Evolutionary conservation across 352 stramenopile genomes (phyloP).

Genomic region (Phytopythium boreale): DNA sequence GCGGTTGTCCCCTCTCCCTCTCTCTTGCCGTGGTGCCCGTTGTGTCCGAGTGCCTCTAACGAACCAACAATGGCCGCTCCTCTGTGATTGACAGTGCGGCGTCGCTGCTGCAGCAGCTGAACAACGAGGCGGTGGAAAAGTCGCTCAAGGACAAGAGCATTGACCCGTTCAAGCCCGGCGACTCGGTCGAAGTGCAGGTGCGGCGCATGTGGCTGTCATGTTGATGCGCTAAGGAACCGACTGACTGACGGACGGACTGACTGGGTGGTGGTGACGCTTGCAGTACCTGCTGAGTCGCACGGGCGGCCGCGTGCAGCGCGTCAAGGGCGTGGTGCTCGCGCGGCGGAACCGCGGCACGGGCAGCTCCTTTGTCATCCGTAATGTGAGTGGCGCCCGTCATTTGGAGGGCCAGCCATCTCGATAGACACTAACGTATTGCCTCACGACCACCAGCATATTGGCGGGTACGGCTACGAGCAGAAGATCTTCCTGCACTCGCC

Average conservation of each 20-base stretch:
- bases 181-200: constrained; percentile 70
- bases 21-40: too few relatives aligned
- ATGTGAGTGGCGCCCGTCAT: constrained; percentile 43
- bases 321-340: constrained; percentile 81
- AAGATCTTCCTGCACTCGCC: constrained; percentile 89
- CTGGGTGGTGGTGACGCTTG: background rate
- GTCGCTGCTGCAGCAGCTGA: constrained; percentile 64
- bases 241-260: background rate
- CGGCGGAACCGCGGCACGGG: constrained; percentile 76
- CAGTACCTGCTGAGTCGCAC: constrained; percentile 78
- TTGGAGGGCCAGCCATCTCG: too few relatives aligned
- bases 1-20: background rate
- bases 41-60: background rate
- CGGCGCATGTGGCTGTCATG: background rate
- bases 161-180: constrained; percentile 67
- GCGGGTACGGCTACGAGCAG: constrained; percentile 83
- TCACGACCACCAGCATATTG: constrained; percentile 56
- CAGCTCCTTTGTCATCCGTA: constrained; percentile 85
- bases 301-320: constrained; percentile 60
- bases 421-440: background rate
- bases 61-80: too few relatives aligned
- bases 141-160: constrained; percentile 60
- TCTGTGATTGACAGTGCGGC: constrained; percentile 27
- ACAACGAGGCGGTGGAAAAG: constrained; percentile 67
- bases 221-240: background rate